Evolutionary conservation across 352 stramenopile species (phyloP).

Genomic region (Phytophthora tentaculata): DNA sequence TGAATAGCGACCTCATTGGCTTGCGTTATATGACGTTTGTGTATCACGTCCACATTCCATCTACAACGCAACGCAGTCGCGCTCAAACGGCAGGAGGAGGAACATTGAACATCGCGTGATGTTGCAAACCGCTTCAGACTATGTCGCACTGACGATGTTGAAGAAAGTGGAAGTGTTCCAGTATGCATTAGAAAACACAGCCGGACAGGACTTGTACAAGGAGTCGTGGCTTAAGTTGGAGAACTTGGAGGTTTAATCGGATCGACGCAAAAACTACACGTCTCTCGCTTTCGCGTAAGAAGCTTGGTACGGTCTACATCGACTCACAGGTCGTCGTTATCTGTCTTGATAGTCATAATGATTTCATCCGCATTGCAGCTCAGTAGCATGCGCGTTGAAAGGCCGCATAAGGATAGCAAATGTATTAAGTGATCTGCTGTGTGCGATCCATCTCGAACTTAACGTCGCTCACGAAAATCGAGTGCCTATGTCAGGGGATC

Average conservation of each 20-base stretch:
- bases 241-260: slow-evolving; percentile 98
- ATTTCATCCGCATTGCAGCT: slow-evolving; percentile 73
- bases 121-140: slow-evolving; percentile 92
- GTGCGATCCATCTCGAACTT: no score
- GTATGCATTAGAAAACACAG: slow-evolving; percentile 92
- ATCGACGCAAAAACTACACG: slow-evolving; percentile 97
- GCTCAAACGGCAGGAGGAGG: no score
- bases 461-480: no score
- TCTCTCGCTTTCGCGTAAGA: no score
- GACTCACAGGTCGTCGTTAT: slow-evolving; percentile 64
- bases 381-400: slow-evolving; percentile 75
- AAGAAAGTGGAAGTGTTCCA: slow-evolving; percentile 99
- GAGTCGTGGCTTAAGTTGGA: slow-evolving; percentile 96
- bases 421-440: no score
- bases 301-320: no score
- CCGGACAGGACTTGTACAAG: slow-evolving; percentile 98
- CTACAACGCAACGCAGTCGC: no score
- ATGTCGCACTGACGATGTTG: slow-evolving; percentile 96
- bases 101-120: slow-evolving; percentile 95
- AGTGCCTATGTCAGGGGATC: no score
- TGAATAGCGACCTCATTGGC: no score
- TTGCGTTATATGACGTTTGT: no score
- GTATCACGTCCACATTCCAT: no score
- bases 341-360: slow-evolving; percentile 74
- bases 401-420: no score